Percentiles rank a stretch among this genome's conserved stretches.
Evolutionary conservation across 2,329 filamentous ascomycete genomes (phyloP).

Genomic region (Trichoderma brevicompactum): DNA sequence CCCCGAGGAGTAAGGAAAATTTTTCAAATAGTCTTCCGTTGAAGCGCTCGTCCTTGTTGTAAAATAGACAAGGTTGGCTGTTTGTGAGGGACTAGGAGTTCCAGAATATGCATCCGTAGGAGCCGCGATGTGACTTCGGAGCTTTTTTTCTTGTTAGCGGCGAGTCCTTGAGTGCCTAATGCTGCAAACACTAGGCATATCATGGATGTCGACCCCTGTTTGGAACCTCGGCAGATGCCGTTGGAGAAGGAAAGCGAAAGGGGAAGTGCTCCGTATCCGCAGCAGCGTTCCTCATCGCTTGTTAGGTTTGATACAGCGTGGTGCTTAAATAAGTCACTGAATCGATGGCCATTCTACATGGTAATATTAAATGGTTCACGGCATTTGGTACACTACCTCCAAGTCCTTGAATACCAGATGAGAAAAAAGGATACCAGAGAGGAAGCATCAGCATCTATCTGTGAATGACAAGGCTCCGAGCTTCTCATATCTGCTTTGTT

Average conservation of each 20-base stretch:
- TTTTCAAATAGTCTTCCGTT: background rate
- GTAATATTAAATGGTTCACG: background rate
- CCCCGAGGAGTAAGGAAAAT: background rate
- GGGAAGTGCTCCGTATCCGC: too few relatives aligned
- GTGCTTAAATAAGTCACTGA: too few relatives aligned
- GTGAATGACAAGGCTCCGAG: background rate
- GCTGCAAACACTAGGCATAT: constrained; percentile 17
- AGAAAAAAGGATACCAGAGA: too few relatives aligned
- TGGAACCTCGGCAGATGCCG: constrained; percentile 1
- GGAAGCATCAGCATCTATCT: background rate
- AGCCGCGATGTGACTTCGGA: background rate
- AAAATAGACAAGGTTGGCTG: background rate
- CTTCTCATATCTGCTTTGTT: background rate
- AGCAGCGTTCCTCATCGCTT: too few relatives aligned
- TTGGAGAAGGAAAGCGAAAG: too few relatives aligned
- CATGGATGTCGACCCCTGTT: constrained; percentile 13
- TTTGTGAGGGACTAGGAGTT: background rate
- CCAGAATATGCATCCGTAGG: background rate
- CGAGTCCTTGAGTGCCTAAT: constrained; percentile 17
- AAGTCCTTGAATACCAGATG: background rate
- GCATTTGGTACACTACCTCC: background rate
- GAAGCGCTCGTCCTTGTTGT: background rate
- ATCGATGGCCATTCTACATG: too few relatives aligned
- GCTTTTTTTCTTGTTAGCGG: background rate
- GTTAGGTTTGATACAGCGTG: too few relatives aligned